A percentile compares a stretch with the other conserved stretches of the same genome.
phyloP scores from a whole-genome alignment of 331 rosid genomes.

The Quercus tomentella region DNA sequence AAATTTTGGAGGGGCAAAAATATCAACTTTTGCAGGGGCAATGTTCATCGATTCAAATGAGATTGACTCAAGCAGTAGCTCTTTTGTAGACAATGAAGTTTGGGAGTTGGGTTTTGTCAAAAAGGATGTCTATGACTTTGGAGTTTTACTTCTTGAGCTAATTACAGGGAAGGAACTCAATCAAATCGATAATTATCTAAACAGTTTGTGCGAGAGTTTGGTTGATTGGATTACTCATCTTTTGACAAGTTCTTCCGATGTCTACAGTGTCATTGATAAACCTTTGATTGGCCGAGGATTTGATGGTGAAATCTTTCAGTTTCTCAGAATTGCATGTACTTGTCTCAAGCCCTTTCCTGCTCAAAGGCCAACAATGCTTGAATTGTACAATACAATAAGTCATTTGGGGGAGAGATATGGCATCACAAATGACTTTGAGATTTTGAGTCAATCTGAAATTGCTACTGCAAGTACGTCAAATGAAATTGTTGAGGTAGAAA shows the following conservation, averaged over 20 bases:
- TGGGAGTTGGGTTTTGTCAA: slow-evolving; percentile 3
- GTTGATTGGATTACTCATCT: too few relatives aligned
- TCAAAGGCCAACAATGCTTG: slow-evolving; percentile 5
- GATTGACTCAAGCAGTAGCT: too few relatives aligned
- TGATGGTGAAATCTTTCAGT: background rate
- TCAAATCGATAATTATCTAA: background rate
- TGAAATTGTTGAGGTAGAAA: too few relatives aligned
- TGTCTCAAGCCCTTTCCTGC: too few relatives aligned
- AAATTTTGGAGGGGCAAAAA: slow-evolving; percentile 19
- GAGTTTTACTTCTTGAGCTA: slow-evolving; percentile 24
- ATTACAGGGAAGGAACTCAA: slow-evolving; percentile 16
- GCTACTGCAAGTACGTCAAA: too few relatives aligned
- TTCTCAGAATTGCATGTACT: too few relatives aligned
- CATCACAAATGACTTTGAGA: background rate
- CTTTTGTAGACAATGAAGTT: too few relatives aligned
- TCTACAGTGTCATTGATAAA: slow-evolving; percentile 16
- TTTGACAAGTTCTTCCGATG: background rate
- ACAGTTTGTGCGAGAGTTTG: too few relatives aligned
- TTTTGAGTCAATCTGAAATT: background rate
- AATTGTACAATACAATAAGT: background rate
- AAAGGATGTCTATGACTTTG: slow-evolving; percentile 27
- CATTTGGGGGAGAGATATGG: slow-evolving; percentile 15
- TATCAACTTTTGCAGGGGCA: background rate
- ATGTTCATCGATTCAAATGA: too few relatives aligned
- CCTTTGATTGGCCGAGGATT: slow-evolving; percentile 16